phyloP scores from a whole-genome alignment of 164 flowering plant genomes.

The Liriodendron chinense region DNA sequence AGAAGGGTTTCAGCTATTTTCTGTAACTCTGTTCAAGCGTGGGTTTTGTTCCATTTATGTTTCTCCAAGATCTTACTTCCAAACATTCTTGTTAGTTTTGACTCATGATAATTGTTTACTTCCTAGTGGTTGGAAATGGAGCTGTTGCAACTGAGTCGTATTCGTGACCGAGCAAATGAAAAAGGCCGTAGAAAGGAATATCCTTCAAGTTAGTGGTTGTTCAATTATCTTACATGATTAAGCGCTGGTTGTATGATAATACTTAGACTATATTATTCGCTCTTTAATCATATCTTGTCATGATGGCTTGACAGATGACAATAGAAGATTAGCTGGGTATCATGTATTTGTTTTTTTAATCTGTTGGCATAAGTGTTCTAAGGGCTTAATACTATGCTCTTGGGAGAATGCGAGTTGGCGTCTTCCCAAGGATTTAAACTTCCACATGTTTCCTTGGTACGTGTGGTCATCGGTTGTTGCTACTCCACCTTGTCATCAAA shows the following conservation, averaged over 20 bases:
- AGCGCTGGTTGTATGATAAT: too few relatives aligned
- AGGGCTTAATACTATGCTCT: too few relatives aligned
- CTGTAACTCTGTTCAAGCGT: neutral
- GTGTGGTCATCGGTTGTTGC: neutral
- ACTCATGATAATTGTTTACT: neutral
- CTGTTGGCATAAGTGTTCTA: too few relatives aligned
- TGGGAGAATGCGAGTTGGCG: too few relatives aligned
- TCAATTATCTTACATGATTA: neutral
- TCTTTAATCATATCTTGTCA: too few relatives aligned
- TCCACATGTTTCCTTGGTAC: too few relatives aligned
- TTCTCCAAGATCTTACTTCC: neutral
- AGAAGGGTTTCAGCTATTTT: neutral
- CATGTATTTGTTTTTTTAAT: too few relatives aligned
- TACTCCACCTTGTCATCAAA: neutral
- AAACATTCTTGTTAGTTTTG: neutral
- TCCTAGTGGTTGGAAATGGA: conserved; percentile 85
- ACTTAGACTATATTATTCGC: too few relatives aligned
- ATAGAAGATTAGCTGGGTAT: too few relatives aligned
- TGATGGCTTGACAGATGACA: too few relatives aligned
- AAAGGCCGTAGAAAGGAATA: conserved; percentile 86
- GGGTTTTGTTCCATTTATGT: neutral
- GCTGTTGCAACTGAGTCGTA: conserved; percentile 72
- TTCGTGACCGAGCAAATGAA: conserved; percentile 98
- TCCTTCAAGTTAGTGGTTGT: conserved; percentile 50
- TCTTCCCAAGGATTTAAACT: too few relatives aligned